Evolutionary conservation across 2,329 filamentous ascomycete species (phyloP).

Genomic region (Hymenoscyphus occultus): DNA sequence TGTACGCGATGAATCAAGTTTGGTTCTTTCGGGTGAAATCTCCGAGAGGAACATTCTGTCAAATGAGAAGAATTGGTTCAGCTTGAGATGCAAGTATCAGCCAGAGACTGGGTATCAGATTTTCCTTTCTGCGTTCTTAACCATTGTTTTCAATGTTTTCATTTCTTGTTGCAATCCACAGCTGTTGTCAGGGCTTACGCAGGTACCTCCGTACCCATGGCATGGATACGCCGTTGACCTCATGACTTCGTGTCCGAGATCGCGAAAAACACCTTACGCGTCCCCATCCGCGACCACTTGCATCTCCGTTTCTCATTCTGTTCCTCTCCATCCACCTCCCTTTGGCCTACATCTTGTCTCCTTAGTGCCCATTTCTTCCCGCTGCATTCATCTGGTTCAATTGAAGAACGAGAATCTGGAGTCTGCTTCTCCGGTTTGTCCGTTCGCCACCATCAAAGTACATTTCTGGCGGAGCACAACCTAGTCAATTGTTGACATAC

Average conservation of each 20-base stretch:
- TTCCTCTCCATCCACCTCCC: not conserved
- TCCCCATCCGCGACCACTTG: slow-evolving; percentile 1
- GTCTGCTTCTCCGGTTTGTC: not conserved
- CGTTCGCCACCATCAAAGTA: slow-evolving; percentile 4
- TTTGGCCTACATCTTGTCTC: not conserved
- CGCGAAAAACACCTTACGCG: slow-evolving; percentile 10
- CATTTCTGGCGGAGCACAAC: not conserved
- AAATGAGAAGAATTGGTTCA: too few species aligned
- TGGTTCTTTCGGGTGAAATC: too few species aligned
- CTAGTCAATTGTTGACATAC: not conserved
- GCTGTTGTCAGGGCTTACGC: not conserved
- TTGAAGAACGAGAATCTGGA: not conserved
- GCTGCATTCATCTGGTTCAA: not conserved
- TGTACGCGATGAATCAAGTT: too few species aligned
- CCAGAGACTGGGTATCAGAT: too few species aligned
- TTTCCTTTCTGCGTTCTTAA: too few species aligned
- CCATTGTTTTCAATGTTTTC: not conserved
- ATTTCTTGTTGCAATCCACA: not conserved
- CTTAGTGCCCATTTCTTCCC: not conserved
- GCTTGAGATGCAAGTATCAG: too few species aligned
- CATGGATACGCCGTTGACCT: slow-evolving; percentile 9
- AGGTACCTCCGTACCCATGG: not conserved
- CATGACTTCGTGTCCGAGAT: slow-evolving; percentile 12
- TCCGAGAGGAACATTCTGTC: too few species aligned
- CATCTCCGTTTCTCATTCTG: not conserved